Conservation (phyloP, 139 green algal genomes). For the Coccomyxa sp. region DNA sequence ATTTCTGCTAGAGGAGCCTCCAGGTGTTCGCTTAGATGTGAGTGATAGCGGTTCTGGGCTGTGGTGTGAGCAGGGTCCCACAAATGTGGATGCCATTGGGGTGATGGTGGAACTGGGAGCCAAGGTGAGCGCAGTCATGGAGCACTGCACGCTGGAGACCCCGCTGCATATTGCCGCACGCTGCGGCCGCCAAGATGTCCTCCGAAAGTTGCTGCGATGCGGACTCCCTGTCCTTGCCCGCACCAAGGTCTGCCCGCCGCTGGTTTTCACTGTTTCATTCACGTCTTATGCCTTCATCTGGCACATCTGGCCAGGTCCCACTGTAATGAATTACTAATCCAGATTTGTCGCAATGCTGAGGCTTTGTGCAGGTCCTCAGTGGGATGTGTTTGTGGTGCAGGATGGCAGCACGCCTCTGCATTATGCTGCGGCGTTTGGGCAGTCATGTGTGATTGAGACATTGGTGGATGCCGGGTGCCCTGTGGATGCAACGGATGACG, state of each 20-base stretch:
- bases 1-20: too few species aligned
- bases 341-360: not conserved
- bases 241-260: constrained; percentile 3
- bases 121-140: constrained; percentile 20
- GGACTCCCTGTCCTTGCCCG: not conserved
- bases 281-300: constrained; percentile 9
- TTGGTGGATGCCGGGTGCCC: constrained; percentile 43
- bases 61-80: constrained; percentile 32
- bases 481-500: constrained; percentile 43
- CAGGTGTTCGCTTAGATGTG: too few species aligned
- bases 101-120: constrained; percentile 49
- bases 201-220: constrained; percentile 21
- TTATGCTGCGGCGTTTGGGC: constrained; percentile 58
- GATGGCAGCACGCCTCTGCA: constrained; percentile 54
- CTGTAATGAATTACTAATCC: too few species aligned
- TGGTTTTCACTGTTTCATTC: not conserved
- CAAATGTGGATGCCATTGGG: constrained; percentile 49
- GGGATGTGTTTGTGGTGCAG: constrained; percentile 5
- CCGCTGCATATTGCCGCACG: constrained; percentile 54
- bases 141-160: constrained; percentile 38
- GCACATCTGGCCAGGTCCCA: not conserved
- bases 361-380: not conserved
- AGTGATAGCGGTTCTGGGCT: too few species aligned
- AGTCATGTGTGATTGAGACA: constrained; percentile 37
- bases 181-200: constrained; percentile 39